Percentiles rank a stretch among this genome's conserved stretches.
These are phyloP conservation scores for Psilocybe subaeruginosa DNA, from an alignment of 768 basidiomycete genomes.

Conservation along the genomic window DNA sequence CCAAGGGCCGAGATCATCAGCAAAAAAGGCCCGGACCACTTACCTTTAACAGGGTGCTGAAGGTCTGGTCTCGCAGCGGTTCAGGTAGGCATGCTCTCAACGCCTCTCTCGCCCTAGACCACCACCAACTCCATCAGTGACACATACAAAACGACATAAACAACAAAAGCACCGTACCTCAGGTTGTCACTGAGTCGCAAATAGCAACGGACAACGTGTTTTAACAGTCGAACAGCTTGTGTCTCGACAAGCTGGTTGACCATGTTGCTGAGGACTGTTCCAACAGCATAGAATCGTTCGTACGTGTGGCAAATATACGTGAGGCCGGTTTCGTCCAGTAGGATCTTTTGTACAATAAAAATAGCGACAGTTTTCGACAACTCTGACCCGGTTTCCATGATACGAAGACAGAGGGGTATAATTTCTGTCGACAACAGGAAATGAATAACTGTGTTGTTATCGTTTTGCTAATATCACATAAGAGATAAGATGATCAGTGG, in stretches of 20 bases:
- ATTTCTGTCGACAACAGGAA: slow-evolving; percentile 99
- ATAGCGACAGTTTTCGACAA: slow-evolving; percentile 99
- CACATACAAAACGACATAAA: slow-evolving; percentile 2
- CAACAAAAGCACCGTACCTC: slow-evolving; percentile 54
- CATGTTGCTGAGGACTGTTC: slow-evolving; percentile 98
- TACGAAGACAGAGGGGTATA: slow-evolving; percentile 97
- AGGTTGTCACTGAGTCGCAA: slow-evolving; percentile 94
- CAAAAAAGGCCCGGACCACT: slow-evolving; percentile 14
- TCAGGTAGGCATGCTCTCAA: slow-evolving; percentile 95
- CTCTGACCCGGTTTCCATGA: slow-evolving; percentile 99
- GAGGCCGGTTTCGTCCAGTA: slow-evolving; percentile 95
- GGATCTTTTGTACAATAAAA: slow-evolving; percentile 98
- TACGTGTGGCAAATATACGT: slow-evolving; percentile 99
- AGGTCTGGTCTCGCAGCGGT: slow-evolving; percentile 92
- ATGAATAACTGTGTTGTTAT: slow-evolving; percentile 98
- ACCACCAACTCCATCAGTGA: slow-evolving; percentile 5
- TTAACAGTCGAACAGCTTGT: slow-evolving; percentile 93
- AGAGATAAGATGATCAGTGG: background rate
- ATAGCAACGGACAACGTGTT: slow-evolving; percentile 98
- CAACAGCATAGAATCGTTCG: slow-evolving; percentile 98
- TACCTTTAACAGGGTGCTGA: slow-evolving; percentile 88
- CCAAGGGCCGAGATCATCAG: background rate
- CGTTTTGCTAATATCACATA: slow-evolving; percentile 78
- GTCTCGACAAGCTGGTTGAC: slow-evolving; percentile 97
- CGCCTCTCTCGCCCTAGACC: slow-evolving; percentile 87